A percentile compares a stretch with the other conserved stretches of the same genome.
Conservation (phyloP, 768 basidiomycete species). For the Tubosaeta sp. region DNA sequence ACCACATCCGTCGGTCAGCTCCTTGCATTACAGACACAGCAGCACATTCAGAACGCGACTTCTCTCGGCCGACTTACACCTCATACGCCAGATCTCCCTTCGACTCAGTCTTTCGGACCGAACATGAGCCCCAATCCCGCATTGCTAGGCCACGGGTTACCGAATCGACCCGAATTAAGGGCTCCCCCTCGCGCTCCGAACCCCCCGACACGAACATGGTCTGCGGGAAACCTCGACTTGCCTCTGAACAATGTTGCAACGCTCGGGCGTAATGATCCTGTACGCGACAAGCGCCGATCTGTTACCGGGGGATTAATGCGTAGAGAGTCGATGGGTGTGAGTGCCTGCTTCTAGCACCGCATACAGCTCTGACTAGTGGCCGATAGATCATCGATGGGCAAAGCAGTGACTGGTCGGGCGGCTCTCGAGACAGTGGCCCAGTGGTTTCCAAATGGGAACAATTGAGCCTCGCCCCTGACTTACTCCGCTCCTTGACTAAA, state of each 20-base stretch:
- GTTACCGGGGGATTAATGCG: conserved; percentile 58
- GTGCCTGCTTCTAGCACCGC: conserved; percentile 25
- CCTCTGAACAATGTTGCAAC: conserved; percentile 46
- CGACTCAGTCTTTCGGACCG: conserved; percentile 36
- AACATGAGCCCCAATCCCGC: conserved; percentile 34
- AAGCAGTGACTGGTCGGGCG: conserved; percentile 50
- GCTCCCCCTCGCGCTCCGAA: conserved; percentile 58
- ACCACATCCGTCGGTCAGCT: conserved; percentile 85
- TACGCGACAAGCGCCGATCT: conserved; percentile 73
- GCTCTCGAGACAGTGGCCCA: conserved; percentile 69
- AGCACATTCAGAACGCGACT: conserved; percentile 49
- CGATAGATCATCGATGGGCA: conserved; percentile 52
- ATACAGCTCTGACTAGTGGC: conserved; percentile 16
- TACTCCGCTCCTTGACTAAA: conserved; percentile 83
- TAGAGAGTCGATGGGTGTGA: conserved; percentile 71
- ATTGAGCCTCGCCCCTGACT: conserved; percentile 76
- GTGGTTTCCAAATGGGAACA: conserved; percentile 96
- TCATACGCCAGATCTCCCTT: conserved; percentile 43
- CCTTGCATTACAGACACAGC: conserved; percentile 74
- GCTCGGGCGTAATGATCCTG: conserved; percentile 36
- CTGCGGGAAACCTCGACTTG: conserved; percentile 73
- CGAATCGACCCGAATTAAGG: conserved; percentile 63
- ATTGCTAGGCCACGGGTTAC: conserved; percentile 55
- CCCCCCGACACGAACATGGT: conserved; percentile 79
- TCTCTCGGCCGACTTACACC: conserved; percentile 31